These are phyloP conservation scores for Ciborinia camelliae DNA, from an alignment of 2,329 filamentous ascomycete species.

Conservation along the genomic window DNA sequence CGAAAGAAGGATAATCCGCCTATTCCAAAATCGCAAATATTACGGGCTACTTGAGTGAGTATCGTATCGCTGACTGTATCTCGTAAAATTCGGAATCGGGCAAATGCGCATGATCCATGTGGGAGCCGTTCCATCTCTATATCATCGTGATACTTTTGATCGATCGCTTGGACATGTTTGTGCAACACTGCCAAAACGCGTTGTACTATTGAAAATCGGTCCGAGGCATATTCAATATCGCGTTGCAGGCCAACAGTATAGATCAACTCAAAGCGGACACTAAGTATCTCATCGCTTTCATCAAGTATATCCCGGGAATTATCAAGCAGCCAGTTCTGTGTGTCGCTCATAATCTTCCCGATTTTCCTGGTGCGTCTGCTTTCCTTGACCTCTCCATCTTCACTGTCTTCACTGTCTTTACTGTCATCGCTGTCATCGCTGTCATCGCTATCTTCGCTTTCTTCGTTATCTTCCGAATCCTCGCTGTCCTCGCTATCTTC, in stretches of 20 bases:
- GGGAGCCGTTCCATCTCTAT: slow-evolving; percentile 42
- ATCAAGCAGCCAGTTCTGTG: slow-evolving; percentile 45
- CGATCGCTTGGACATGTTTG: slow-evolving; percentile 35
- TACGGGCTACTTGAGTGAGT: slow-evolving; percentile 40
- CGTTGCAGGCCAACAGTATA: slow-evolving; percentile 57
- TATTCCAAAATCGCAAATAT: slow-evolving; percentile 46
- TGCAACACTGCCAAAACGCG: slow-evolving; percentile 47
- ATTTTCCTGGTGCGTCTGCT: too few relatives aligned
- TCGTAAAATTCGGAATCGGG: slow-evolving; percentile 48
- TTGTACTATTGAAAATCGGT: slow-evolving; percentile 52
- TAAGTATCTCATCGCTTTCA: slow-evolving; percentile 63
- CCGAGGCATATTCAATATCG: slow-evolving; percentile 50
- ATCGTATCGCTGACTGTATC: slow-evolving; percentile 32
- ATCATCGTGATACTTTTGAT: slow-evolving; percentile 37
- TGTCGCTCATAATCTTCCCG: slow-evolving; percentile 38
- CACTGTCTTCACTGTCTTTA: too few relatives aligned
- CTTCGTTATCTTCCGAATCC: too few relatives aligned
- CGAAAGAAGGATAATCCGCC: slow-evolving; percentile 41
- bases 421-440: too few relatives aligned
- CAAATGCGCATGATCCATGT: slow-evolving; percentile 42
- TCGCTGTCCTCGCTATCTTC: too few relatives aligned
- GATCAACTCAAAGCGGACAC: slow-evolving; percentile 57
- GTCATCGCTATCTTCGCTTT: too few relatives aligned
- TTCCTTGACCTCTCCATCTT: too few relatives aligned
- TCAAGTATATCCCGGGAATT: slow-evolving; percentile 56